A percentile compares a stretch with the other conserved stretches of the same genome.
phyloP scores from a whole-genome alignment of 768 basidiomycete species.

The Russula sp. region DNA sequence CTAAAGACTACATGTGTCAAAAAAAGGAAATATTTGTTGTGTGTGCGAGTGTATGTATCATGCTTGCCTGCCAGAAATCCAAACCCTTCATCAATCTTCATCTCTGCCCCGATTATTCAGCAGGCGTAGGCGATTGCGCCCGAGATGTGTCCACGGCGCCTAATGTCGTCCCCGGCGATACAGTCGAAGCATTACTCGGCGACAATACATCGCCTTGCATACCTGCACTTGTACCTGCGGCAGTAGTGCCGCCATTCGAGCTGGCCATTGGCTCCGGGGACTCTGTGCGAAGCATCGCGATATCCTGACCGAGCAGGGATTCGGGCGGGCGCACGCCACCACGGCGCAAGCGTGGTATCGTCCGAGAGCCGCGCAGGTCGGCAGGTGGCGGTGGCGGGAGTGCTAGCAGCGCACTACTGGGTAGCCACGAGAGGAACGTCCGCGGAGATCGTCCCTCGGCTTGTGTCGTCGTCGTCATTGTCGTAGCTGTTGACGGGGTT shows the following conservation, averaged over 20 bases:
- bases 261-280: constrained; percentile 13
- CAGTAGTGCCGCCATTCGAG: too few relatives aligned
- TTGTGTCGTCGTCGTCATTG: background rate
- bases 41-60: background rate
- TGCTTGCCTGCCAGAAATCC: constrained; percentile 4
- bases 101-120: background rate
- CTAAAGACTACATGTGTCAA: background rate
- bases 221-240: background rate
- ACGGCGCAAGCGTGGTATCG: constrained; percentile 56
- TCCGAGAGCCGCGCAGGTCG: constrained; percentile 29
- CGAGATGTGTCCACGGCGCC: background rate
- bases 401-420: constrained; percentile 8
- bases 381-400: constrained; percentile 21
- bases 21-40: background rate
- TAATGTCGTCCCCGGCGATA: too few relatives aligned
- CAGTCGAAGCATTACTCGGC: background rate
- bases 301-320: constrained; percentile 46
- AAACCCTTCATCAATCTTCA: background rate
- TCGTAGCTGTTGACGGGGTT: background rate
- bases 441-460: constrained; percentile 12
- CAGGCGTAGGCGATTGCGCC: background rate
- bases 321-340: constrained; percentile 68
- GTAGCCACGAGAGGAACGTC: constrained; percentile 25
- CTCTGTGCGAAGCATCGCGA: constrained; percentile 7
- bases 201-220: background rate